Conservation (phyloP, 768 basidiomycete genomes). For the Cyclocybe aegerita region DNA sequence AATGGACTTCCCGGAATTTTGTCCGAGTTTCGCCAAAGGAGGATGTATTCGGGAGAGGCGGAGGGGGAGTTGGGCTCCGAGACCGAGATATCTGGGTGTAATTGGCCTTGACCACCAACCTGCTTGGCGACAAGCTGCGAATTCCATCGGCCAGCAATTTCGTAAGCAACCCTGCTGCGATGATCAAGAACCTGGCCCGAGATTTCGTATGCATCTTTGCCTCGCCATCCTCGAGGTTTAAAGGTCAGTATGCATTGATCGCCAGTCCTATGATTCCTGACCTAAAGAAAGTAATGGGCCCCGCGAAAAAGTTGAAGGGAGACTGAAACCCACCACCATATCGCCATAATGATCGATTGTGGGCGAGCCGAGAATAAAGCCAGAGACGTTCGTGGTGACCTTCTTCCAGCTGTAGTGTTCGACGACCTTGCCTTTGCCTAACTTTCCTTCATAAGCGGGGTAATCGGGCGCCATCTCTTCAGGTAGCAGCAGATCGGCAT, state of each 20-base stretch:
- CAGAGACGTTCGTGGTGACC: slow-evolving; percentile 87
- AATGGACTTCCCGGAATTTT: slow-evolving; percentile 80
- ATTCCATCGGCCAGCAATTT: slow-evolving; percentile 95
- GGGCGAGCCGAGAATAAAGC: slow-evolving; percentile 88
- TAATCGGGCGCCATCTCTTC: slow-evolving; percentile 61
- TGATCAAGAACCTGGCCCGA: slow-evolving; percentile 78
- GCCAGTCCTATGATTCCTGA: slow-evolving; percentile 88
- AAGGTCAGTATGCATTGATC: slow-evolving; percentile 90
- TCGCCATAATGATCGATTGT: slow-evolving; percentile 94
- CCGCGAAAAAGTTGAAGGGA: neutral
- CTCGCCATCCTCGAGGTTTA: slow-evolving; percentile 95
- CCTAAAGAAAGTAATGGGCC: slow-evolving; percentile 31
- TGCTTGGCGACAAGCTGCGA: slow-evolving; percentile 88
- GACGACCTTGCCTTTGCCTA: slow-evolving; percentile 53
- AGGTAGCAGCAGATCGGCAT: slow-evolving; percentile 80
- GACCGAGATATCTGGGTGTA: slow-evolving; percentile 73
- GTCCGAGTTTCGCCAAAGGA: slow-evolving; percentile 91
- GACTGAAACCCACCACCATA: slow-evolving; percentile 70
- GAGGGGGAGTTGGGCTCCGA: slow-evolving; percentile 41
- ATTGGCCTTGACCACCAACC: slow-evolving; percentile 50
- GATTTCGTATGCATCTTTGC: slow-evolving; percentile 90
- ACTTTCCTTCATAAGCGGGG: slow-evolving; percentile 50
- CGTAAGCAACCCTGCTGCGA: slow-evolving; percentile 67
- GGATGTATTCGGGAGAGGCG: slow-evolving; percentile 66
- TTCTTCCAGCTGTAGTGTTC: slow-evolving; percentile 98